Base-by-base conservation (phyloP, 208 protist species). In the Trypanosoma rangeli region DNA sequence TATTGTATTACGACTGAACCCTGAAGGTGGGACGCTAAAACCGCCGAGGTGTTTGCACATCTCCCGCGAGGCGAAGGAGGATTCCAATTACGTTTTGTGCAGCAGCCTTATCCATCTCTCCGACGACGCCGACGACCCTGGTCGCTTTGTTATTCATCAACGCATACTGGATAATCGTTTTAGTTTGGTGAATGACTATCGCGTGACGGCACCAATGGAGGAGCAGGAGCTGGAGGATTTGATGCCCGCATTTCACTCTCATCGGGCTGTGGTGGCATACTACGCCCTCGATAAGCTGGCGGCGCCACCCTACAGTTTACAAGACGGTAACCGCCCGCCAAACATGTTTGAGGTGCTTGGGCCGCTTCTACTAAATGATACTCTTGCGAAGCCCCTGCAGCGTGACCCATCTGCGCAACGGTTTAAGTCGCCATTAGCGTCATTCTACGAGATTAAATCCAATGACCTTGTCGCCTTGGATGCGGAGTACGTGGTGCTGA, bases 71-170 rank as follows among this genome's bases (percentile, higher is more conserved):
- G 70, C 78, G 59, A 86, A 92, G 66, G 83, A 93, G 53, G 91
- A 93, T 67, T 94, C 84, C 76, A 94, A 94, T 70, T 96, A 96
- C 70, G 69, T 94, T 3, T 77, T 94, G 22, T 90, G 86, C 81
- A 93, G 84, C 70, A 96, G 90, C 73, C 84, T 96, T 22, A 85
- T 94, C 29, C 91, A 96, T 73, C 81, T 96, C 18, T 89, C 91
- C 42, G 85, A 96, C 75, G 88, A 96, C 69, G 68, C 86, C 20
- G 87, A 94, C 46, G 91, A 96, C 69, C 78, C 82, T 16, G 91
- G 91, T 64, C 89, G 93, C 74, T 96, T 96, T 73, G 88, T 96
- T 37, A 89, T 84, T 42, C 88, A 96, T 76, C 87, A 94, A 71
- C 84, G 86, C 58, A 92, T 92, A 57, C 82, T 80, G 54, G 87